Percentiles rank a stretch among this genome's conserved stretches.
Evolutionary conservation across 2,329 filamentous ascomycete genomes (phyloP).

Genomic region (Trichoderma polysporum): DNA sequence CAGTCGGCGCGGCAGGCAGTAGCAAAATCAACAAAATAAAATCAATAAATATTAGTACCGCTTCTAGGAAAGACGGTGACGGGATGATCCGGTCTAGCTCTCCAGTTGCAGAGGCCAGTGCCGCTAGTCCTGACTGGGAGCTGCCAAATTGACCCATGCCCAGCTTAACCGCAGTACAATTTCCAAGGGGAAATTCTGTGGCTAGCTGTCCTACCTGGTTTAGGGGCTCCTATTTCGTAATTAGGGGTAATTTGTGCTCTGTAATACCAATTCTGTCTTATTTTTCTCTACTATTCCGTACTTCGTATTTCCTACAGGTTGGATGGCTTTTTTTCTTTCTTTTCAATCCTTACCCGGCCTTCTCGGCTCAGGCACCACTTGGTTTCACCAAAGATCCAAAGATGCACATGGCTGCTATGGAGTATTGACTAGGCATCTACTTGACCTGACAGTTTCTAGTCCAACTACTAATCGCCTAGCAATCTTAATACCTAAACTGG

Average conservation of each 20-base stretch:
- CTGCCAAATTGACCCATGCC: slow-evolving; percentile 4
- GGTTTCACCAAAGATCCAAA: neutral
- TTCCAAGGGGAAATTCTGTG: slow-evolving; percentile 18
- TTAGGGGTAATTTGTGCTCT: slow-evolving; percentile 7
- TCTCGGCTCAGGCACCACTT: neutral
- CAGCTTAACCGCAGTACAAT: slow-evolving; percentile 15
- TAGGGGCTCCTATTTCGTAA: neutral
- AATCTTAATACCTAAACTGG: neutral
- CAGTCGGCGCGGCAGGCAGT: slow-evolving; percentile 18
- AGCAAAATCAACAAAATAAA: slow-evolving; percentile 18
- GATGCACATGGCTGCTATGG: neutral
- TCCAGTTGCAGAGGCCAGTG: neutral
- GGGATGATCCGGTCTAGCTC: slow-evolving; percentile 22
- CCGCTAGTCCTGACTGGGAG: slow-evolving; percentile 16
- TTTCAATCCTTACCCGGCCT: neutral
- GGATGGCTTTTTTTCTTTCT: neutral
- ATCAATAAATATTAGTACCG: slow-evolving; percentile 3
- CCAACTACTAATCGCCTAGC: neutral
- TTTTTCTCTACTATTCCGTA: neutral
- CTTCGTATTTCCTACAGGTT: neutral
- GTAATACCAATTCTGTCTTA: neutral
- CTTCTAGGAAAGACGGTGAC: neutral
- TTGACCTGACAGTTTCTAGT: neutral
- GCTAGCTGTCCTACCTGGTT: slow-evolving; percentile 14
- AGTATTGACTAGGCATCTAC: neutral